Conservation (phyloP, 2,329 filamentous ascomycete species). For the Paecilomyces formosus region DNA sequence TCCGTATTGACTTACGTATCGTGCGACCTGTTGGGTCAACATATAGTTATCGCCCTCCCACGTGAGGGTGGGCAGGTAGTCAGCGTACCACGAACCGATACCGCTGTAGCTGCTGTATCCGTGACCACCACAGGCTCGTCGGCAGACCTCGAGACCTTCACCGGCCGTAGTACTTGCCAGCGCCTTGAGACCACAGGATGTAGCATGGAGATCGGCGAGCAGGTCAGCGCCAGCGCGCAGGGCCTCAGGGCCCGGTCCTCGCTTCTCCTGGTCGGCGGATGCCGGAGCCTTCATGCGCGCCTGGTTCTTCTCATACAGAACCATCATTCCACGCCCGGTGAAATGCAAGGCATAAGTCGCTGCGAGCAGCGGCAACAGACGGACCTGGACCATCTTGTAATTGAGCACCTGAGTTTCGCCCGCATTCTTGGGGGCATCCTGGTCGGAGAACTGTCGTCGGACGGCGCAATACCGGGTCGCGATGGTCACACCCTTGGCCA, state of each 20-base stretch:
- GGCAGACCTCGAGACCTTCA: constrained; percentile 67
- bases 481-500: constrained; percentile 71
- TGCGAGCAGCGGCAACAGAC: constrained; percentile 64
- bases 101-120: constrained; percentile 69
- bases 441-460: constrained; percentile 70
- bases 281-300: constrained; percentile 52
- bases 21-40: constrained; percentile 70
- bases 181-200: constrained; percentile 69
- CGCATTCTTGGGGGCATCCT: constrained; percentile 52
- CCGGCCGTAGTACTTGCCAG: constrained; percentile 64
- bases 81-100: constrained; percentile 67
- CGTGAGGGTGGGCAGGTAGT: constrained; percentile 64
- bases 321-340: constrained; percentile 69
- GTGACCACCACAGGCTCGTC: constrained; percentile 69
- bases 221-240: constrained; percentile 52
- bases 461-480: constrained; percentile 68
- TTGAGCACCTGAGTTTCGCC: constrained; percentile 70
- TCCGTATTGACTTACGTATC: constrained; percentile 44
- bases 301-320: constrained; percentile 64
- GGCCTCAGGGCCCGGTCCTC: constrained; percentile 62
- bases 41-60: constrained; percentile 81
- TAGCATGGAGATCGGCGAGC: constrained; percentile 67
- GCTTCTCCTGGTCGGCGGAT: constrained; percentile 36
- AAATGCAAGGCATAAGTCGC: constrained; percentile 73
- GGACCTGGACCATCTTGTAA: constrained; percentile 74